Conservation (phyloP, 306 rosid genomes). For the Lathyrus aphaca region DNA sequence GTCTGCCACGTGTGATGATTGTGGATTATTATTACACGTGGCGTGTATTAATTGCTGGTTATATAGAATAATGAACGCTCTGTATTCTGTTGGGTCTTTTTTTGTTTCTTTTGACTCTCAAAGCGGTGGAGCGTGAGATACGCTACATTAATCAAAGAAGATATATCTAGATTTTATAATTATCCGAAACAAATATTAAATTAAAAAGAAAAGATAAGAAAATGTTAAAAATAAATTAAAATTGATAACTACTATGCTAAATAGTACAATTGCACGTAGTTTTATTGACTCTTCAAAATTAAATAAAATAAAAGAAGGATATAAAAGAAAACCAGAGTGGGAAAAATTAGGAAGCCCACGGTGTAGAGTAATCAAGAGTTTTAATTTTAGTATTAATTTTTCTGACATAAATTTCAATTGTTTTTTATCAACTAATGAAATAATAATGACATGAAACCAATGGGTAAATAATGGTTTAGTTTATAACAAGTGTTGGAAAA, state of each 20-base stretch:
- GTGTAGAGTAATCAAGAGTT: constrained; percentile 7
- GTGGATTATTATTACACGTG: constrained; percentile 31
- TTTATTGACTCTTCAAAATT: neutral
- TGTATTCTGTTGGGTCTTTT: neutral
- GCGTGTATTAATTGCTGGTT: neutral
- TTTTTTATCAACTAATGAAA: neutral
- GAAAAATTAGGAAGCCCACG: constrained; percentile 32
- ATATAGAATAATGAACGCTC: neutral
- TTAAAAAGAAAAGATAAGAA: neutral
- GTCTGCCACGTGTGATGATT: constrained; percentile 23
- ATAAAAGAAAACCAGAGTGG: neutral
- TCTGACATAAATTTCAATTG: neutral
- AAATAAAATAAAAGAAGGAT: neutral
- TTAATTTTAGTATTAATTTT: neutral
- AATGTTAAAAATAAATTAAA: too few species aligned
- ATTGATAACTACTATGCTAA: too few species aligned
- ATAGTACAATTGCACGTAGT: neutral
- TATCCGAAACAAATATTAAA: neutral
- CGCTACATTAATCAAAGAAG: constrained; percentile 35
- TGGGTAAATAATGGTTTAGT: neutral
- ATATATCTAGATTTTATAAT: neutral
- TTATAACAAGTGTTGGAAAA: neutral
- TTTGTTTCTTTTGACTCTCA: constrained; percentile 5
- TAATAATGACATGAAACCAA: neutral
- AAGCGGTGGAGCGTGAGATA: constrained; percentile 43